Evolutionary conservation across 306 rosid species (phyloP).

Genomic region (Fragaria iinumae): DNA sequence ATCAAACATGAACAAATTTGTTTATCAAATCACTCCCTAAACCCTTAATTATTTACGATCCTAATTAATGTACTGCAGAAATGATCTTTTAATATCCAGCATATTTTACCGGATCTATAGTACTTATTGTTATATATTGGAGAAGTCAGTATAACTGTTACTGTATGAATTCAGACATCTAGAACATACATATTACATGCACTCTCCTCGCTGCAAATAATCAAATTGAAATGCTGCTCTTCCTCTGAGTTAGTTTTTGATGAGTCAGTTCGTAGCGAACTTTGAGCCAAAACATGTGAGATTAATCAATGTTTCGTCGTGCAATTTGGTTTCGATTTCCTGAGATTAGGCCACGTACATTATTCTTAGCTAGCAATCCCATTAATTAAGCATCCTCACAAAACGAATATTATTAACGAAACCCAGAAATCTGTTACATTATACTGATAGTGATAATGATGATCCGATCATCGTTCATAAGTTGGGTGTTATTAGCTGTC

Average conservation of each 20-base stretch:
- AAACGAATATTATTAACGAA: not conserved
- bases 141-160: too few relatives aligned
- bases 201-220: not conserved
- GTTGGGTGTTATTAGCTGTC: not conserved
- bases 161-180: not conserved
- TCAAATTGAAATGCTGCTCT: not conserved
- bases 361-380: not conserved
- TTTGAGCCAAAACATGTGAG: conserved; percentile 14
- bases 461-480: not conserved
- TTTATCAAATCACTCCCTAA: too few relatives aligned
- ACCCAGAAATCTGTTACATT: not conserved
- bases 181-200: not conserved
- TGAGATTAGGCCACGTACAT: not conserved
- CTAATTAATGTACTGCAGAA: not conserved
- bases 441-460: not conserved
- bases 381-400: not conserved
- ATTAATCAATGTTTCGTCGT: not conserved
- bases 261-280: not conserved
- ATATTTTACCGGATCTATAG: not conserved
- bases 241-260: not conserved
- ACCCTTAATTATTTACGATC: too few relatives aligned
- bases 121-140: not conserved
- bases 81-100: too few relatives aligned
- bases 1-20: too few relatives aligned
- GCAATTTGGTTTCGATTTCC: not conserved